These are phyloP conservation scores for Cryptosporidium ubiquitum DNA, from an alignment of 169 alveolate genomes.

Conservation along the genomic window DNA sequence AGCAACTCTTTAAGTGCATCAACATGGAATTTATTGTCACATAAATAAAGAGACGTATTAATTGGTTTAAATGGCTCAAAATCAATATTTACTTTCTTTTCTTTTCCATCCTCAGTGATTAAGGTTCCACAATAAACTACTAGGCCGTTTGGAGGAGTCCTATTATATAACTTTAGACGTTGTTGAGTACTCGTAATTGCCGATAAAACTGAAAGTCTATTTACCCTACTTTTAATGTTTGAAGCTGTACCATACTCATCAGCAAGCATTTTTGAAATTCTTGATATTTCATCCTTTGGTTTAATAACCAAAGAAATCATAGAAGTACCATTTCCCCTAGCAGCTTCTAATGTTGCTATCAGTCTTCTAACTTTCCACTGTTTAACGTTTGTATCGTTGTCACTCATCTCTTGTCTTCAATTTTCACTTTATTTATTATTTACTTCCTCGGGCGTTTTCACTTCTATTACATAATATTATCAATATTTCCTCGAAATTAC, in stretches of 20 bases:
- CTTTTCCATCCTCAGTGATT: constrained; percentile 93
- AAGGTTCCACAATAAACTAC: constrained; percentile 97
- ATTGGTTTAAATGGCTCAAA: constrained; percentile 99
- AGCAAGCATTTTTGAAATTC: constrained; percentile 92
- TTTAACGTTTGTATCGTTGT: constrained; percentile 88
- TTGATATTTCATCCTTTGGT: constrained; percentile 95
- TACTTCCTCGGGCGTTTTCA: not conserved
- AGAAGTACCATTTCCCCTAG: constrained; percentile 97
- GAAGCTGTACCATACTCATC: constrained; percentile 97
- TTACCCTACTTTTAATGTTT: constrained; percentile 96
- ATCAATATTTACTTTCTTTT: constrained; percentile 91
- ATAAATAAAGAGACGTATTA: constrained; percentile 94
- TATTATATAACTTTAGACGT: constrained; percentile 93
- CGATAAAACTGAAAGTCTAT: constrained; percentile 95
- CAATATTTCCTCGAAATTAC: not conserved
- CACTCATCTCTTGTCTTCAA: constrained; percentile 76
- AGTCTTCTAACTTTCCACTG: constrained; percentile 93
- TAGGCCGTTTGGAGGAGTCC: constrained; percentile 98
- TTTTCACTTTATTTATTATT: not conserved
- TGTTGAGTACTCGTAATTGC: constrained; percentile 98
- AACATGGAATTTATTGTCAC: constrained; percentile 97
- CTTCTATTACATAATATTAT: not conserved
- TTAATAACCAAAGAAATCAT: constrained; percentile 96
- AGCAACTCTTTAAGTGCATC: constrained; percentile 84
- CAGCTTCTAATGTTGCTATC: constrained; percentile 89